Percentiles rank a stretch among this genome's conserved stretches.
These are phyloP conservation scores for Pleurotus giganteus DNA, from an alignment of 768 basidiomycete genomes.

Conservation along the genomic window DNA sequence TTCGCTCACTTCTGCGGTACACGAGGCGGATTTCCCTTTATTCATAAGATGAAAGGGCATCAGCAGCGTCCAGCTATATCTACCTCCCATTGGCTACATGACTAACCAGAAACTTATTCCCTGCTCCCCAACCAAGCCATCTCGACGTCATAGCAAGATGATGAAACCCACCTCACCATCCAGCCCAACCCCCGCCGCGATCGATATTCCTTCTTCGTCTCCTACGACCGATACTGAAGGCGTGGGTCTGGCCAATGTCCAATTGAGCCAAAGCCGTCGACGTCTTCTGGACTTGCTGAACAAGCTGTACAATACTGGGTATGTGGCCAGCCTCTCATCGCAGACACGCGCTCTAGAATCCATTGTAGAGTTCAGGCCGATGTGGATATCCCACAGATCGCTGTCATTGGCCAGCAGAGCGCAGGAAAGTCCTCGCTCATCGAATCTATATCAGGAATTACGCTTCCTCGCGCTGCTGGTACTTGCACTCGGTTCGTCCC, in stretches of 20 bases:
- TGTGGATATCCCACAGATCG: slow-evolving; percentile 71
- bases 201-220: neutral
- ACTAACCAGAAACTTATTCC: neutral
- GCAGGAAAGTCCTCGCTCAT: slow-evolving; percentile 79
- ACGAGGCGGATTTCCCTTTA: neutral
- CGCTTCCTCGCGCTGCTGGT: slow-evolving; percentile 66
- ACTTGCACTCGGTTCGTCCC: slow-evolving; percentile 64
- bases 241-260: slow-evolving; percentile 53
- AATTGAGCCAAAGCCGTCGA: slow-evolving; percentile 38
- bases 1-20: neutral
- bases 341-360: neutral
- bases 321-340: slow-evolving; percentile 11
- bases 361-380: slow-evolving; percentile 60
- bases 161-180: neutral
- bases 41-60: neutral
- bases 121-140: neutral
- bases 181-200: neutral
- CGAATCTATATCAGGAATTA: slow-evolving; percentile 73
- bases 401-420: slow-evolving; percentile 70
- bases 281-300: slow-evolving; percentile 60
- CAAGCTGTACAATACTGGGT: slow-evolving; percentile 63
- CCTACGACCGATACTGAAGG: slow-evolving; percentile 17
- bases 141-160: neutral
- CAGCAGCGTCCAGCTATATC: neutral
- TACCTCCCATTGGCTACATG: neutral